These are phyloP conservation scores for Suillus placidus DNA, from an alignment of 768 basidiomycete genomes.

Conservation along the genomic window DNA sequence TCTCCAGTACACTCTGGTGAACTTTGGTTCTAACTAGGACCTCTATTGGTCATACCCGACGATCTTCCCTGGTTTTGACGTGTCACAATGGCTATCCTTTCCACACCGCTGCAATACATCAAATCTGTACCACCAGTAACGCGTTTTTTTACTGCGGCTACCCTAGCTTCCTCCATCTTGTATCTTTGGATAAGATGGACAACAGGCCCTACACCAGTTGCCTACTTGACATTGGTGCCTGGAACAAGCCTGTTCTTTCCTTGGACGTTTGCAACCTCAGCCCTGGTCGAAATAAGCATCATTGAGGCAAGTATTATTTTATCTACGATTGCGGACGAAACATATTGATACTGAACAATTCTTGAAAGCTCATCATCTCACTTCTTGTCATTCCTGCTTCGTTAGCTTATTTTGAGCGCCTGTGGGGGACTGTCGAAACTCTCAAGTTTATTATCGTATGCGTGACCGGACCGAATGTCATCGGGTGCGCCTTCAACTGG, in stretches of 20 bases:
- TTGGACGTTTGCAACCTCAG: constrained; percentile 92
- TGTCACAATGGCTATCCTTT: constrained; percentile 69
- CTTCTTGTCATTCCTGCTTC: constrained; percentile 79
- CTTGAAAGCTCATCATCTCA: constrained; percentile 70
- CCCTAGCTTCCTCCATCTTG: constrained; percentile 56
- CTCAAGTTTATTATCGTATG: constrained; percentile 83
- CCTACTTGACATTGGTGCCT: constrained; percentile 81
- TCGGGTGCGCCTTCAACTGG: constrained; percentile 88
- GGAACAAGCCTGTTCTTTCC: constrained; percentile 83
- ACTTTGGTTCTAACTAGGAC: not conserved
- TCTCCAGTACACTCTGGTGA: not conserved
- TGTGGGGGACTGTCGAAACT: constrained; percentile 91
- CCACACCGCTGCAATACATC: constrained; percentile 68
- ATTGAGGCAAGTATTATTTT: constrained; percentile 66
- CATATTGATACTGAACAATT: constrained; percentile 9
- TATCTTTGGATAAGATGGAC: constrained; percentile 70
- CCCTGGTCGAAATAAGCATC: constrained; percentile 81
- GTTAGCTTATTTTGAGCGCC: constrained; percentile 86
- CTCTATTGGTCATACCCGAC: constrained; percentile 1
- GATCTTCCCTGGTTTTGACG: not conserved
- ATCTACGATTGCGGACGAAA: not conserved
- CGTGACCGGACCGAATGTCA: constrained; percentile 81
- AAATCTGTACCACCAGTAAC: constrained; percentile 80
- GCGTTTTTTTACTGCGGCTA: constrained; percentile 67
- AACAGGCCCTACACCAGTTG: constrained; percentile 44